Percentiles rank a stretch among this genome's conserved stretches.
Evolutionary conservation across 495 filamentous ascomycete genomes (phyloP).

Genomic region (Annulohypoxylon bovei): DNA sequence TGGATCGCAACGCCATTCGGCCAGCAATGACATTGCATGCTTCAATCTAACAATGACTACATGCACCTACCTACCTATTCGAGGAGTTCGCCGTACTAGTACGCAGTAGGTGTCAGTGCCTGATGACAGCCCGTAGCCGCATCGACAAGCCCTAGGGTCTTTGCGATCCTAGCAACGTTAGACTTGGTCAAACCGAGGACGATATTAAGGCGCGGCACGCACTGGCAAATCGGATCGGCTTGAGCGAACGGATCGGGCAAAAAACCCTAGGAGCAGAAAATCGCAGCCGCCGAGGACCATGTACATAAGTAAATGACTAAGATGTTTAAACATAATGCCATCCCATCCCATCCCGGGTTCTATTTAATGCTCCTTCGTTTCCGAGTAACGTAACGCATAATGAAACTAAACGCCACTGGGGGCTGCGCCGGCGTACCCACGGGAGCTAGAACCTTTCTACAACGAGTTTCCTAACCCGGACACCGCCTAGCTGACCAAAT

Average conservation of each 20-base stretch:
- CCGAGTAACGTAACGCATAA: conserved; percentile 15
- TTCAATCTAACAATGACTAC: conserved; percentile 9
- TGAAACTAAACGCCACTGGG: background rate
- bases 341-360: background rate
- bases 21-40: conserved; percentile 1
- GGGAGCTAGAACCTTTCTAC: background rate
- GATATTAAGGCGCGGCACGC: conserved; percentile 1
- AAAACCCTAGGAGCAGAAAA: background rate
- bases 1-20: conserved; percentile 16
- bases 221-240: conserved; percentile 10
- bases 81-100: background rate
- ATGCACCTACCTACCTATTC: conserved; percentile 24
- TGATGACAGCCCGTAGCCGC: background rate
- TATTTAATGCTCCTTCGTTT: conserved; percentile 11
- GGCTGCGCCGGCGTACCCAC: conserved; percentile 11
- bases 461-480: conserved; percentile 23
- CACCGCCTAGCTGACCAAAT: conserved; percentile 1
- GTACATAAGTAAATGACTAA: background rate
- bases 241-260: background rate
- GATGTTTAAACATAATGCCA: conserved; percentile 1
- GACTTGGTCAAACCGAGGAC: conserved; percentile 1
- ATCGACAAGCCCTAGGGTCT: conserved; percentile 1
- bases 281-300: conserved; percentile 3
- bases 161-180: background rate
- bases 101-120: background rate